These are phyloP conservation scores for Setomelanomma holmii DNA, from an alignment of 2,329 filamentous ascomycete genomes.

Conservation along the genomic window DNA sequence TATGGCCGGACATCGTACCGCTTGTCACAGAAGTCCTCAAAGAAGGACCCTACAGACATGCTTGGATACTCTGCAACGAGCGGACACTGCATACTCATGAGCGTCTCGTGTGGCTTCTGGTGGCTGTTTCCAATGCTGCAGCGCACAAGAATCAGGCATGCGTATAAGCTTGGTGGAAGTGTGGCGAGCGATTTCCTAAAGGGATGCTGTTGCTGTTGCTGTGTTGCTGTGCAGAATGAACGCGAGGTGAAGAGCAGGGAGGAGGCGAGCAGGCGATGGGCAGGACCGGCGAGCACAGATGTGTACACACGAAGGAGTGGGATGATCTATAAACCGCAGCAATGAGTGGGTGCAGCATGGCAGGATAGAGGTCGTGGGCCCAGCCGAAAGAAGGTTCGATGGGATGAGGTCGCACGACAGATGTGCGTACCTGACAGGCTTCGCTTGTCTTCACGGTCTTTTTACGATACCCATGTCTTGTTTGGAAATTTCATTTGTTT, in stretches of 20 bases:
- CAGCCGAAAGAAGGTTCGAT: no score
- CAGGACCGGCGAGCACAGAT: slow-evolving; percentile 46
- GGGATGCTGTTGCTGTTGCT: slow-evolving; percentile 52
- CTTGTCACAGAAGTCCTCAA: slow-evolving; percentile 45
- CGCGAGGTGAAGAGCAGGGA: slow-evolving; percentile 54
- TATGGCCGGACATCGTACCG: slow-evolving; percentile 55
- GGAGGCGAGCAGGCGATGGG: slow-evolving; percentile 48
- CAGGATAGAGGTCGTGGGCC: no score
- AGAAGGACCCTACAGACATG: slow-evolving; percentile 52
- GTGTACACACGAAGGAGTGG: slow-evolving; percentile 37
- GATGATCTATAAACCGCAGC: slow-evolving; percentile 48
- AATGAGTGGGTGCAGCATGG: no score
- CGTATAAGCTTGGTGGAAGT: slow-evolving; percentile 53
- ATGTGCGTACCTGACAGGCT: no score
- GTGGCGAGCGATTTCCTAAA: slow-evolving; percentile 43
- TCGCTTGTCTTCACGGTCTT: no score
- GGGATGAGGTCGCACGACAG: no score
- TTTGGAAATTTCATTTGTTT: no score
- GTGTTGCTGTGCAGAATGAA: slow-evolving; percentile 54
- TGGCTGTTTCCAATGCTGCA: slow-evolving; percentile 49
- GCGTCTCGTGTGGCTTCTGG: slow-evolving; percentile 46
- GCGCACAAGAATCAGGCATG: slow-evolving; percentile 49
- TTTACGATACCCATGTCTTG: no score
- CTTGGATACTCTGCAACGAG: slow-evolving; percentile 48
- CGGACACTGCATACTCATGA: slow-evolving; percentile 49